Evolutionary conservation across 768 basidiomycete genomes (phyloP).

Genomic region (Leucosporidium creatinivorum): DNA sequence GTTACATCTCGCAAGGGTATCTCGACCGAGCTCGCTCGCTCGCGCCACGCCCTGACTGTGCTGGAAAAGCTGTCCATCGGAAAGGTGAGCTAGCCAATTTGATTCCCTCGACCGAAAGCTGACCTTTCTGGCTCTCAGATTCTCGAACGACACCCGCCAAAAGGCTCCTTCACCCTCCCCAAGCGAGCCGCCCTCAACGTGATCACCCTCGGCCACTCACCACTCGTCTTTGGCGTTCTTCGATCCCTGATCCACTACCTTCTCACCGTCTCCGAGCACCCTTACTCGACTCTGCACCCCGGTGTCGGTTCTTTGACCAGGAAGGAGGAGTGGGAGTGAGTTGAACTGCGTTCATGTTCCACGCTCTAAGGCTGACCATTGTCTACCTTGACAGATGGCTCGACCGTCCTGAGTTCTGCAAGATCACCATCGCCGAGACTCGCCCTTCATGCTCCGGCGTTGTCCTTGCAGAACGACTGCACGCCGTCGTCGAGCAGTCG

Average conservation of each 20-base stretch:
- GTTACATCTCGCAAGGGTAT: neutral
- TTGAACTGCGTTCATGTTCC: too few species aligned
- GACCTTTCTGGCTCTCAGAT: too few species aligned
- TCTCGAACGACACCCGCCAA: too few species aligned
- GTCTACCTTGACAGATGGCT: neutral
- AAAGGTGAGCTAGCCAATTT: too few species aligned
- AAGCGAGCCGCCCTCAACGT: neutral
- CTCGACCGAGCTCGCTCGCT: neutral
- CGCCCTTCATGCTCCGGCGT: neutral
- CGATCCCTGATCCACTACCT: constrained; percentile 3
- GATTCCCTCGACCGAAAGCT: too few species aligned
- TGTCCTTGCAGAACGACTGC: neutral
- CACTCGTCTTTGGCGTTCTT: neutral
- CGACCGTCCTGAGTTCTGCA: neutral
- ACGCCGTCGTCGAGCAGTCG: neutral
- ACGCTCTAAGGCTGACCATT: too few species aligned
- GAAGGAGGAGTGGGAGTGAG: neutral
- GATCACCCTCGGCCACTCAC: neutral
- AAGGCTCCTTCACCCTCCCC: too few species aligned
- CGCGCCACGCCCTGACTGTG: neutral
- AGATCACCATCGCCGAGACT: neutral
- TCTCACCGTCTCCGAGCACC: neutral
- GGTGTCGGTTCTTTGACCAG: neutral
- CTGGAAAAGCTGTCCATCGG: neutral
- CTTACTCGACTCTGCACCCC: neutral